These are phyloP conservation scores for Gracilaria vermiculophylla DNA, from an alignment of 23 red algal species.

Conservation along the genomic window DNA sequence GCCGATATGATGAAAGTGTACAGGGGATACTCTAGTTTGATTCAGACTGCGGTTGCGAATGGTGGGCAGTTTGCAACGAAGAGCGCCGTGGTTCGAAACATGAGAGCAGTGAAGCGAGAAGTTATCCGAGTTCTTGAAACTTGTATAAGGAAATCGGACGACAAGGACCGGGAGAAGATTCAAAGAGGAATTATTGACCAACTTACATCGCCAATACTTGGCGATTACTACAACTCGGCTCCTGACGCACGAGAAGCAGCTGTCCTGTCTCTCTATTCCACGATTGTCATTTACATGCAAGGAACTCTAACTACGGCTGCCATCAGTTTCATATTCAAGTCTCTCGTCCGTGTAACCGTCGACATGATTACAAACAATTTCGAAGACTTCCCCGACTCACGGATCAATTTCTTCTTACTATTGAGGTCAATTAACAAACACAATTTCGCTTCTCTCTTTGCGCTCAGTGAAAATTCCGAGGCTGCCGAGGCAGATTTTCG, in stretches of 20 bases:
- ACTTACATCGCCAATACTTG: constrained; percentile 78
- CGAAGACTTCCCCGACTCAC: constrained; percentile 97
- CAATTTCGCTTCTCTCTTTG: constrained; percentile 85
- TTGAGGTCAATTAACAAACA: constrained; percentile 85
- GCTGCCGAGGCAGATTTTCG: constrained; percentile 90
- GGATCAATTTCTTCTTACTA: constrained; percentile 90
- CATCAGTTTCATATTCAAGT: constrained; percentile 84
- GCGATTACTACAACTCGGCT: constrained; percentile 76
- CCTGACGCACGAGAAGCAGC: constrained; percentile 92
- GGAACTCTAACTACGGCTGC: constrained; percentile 45
- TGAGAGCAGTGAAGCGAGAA: constrained; percentile 96
- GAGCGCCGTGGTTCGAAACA: constrained; percentile 81
- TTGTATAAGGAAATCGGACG: constrained; percentile 58
- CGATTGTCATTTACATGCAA: constrained; percentile 76
- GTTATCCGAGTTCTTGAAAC: constrained; percentile 78
- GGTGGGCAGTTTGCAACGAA: constrained; percentile 74
- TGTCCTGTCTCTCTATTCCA: constrained; percentile 85
- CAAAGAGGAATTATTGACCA: constrained; percentile 75
- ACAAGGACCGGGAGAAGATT: constrained; percentile 76
- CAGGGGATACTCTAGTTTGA: constrained; percentile 77
- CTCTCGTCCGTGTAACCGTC: constrained; percentile 73
- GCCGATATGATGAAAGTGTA: constrained; percentile 87
- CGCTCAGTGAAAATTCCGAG: constrained; percentile 77
- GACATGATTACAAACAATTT: constrained; percentile 99
- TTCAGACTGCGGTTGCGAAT: constrained; percentile 65